Percentiles rank a stretch among this genome's conserved stretches.
phyloP scores from a whole-genome alignment of 352 stramenopile genomes.

The Phytopythium cucurbitacearum region DNA sequence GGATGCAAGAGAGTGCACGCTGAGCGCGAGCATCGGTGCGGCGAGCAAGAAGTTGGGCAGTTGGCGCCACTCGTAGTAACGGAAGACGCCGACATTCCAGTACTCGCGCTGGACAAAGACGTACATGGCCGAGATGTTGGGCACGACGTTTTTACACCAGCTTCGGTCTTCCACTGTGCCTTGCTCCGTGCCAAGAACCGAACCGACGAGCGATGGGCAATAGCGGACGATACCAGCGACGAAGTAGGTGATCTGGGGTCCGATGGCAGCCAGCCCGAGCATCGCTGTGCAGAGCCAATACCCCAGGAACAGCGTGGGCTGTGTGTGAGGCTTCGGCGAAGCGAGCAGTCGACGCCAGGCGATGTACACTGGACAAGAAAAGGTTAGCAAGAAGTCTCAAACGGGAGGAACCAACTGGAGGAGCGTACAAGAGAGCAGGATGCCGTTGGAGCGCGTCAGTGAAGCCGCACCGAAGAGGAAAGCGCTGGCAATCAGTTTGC shows the following conservation, averaged over 20 bases:
- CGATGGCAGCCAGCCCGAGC: conserved; percentile 57
- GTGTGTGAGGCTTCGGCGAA: conserved; percentile 36
- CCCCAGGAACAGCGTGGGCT: conserved; percentile 28
- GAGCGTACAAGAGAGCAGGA: conserved; percentile 68
- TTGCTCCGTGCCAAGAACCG: conserved; percentile 1
- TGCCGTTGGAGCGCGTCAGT: conserved; percentile 73
- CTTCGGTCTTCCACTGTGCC: conserved; percentile 29
- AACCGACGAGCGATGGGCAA: conserved; percentile 43
- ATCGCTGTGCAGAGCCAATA: conserved; percentile 60
- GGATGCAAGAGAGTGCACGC: conserved; percentile 33
- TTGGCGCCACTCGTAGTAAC: conserved; percentile 93
- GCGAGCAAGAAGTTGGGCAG: conserved; percentile 94
- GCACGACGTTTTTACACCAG: conserved; percentile 63
- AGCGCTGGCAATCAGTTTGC: conserved; percentile 33
- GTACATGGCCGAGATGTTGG: conserved; percentile 89
- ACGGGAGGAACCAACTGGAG: background rate
- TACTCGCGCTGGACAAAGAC: conserved; percentile 93
- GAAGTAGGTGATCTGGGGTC: conserved; percentile 72
- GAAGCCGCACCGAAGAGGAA: conserved; percentile 62
- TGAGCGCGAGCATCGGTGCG: conserved; percentile 77
- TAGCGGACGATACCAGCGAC: conserved; percentile 48
- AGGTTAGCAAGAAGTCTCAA: background rate
- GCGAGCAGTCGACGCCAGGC: conserved; percentile 58
- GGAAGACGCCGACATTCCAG: conserved; percentile 93
- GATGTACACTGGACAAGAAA: conserved; percentile 50